These are phyloP conservation scores for Erodium chrysanthum DNA, from an alignment of 441 rosid species.

Conservation along the genomic window DNA sequence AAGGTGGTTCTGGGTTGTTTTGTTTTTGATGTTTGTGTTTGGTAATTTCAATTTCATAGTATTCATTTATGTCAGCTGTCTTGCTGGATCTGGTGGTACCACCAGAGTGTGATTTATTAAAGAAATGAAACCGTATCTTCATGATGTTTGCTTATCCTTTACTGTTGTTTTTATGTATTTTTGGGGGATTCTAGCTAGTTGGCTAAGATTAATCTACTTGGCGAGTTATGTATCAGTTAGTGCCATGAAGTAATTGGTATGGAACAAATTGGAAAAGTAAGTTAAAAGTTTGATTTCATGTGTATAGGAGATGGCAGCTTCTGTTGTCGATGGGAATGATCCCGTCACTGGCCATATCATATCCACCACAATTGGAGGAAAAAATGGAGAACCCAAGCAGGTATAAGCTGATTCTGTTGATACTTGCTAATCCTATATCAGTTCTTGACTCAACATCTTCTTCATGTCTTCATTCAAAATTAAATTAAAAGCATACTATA, in stretches of 20 bases:
- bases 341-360: conserved; percentile 58
- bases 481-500: neutral
- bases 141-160: neutral
- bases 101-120: neutral
- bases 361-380: conserved; percentile 63
- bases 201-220: neutral
- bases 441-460: neutral
- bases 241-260: neutral
- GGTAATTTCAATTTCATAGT: neutral
- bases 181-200: neutral
- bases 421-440: neutral
- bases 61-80: neutral
- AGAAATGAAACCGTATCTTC: neutral
- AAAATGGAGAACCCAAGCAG: conserved; percentile 64
- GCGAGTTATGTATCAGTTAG: neutral
- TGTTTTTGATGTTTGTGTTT: neutral
- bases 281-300: neutral
- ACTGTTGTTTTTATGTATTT: neutral
- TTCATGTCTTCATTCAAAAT: neutral
- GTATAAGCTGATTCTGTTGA: conserved; percentile 18
- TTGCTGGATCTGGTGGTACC: neutral
- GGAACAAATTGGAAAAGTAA: neutral
- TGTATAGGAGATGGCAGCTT: conserved; percentile 45
- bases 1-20: neutral
- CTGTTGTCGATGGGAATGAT: conserved; percentile 41